These are phyloP conservation scores for Malassezia cuniculi DNA, from an alignment of 1,284 basidiomycete species.

Conservation along the genomic window DNA sequence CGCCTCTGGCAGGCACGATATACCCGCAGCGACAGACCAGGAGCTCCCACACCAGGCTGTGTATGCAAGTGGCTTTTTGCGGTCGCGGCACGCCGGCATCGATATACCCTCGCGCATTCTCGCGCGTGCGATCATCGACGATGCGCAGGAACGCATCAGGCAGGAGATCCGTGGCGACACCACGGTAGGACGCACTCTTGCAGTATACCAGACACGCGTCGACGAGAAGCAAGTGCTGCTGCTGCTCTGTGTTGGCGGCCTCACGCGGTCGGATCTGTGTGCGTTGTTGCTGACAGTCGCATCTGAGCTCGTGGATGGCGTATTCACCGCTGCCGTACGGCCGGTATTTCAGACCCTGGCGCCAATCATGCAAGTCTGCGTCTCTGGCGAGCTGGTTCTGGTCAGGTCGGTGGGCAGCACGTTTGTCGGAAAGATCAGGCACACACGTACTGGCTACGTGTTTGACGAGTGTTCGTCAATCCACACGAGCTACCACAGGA, in stretches of 20 bases:
- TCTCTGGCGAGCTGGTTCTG: neutral
- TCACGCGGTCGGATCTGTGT: conserved; percentile 4
- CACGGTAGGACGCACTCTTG: conserved; percentile 1
- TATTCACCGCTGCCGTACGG: neutral
- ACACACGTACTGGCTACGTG: too few species aligned
- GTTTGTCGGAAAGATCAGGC: too few species aligned
- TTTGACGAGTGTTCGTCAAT: too few species aligned
- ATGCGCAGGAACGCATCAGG: conserved; percentile 1
- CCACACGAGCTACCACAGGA: too few species aligned
- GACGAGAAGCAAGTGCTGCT: neutral
- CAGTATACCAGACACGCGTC: neutral
- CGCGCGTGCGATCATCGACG: conserved; percentile 3
- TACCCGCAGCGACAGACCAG: too few species aligned
- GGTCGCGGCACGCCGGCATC: conserved; percentile 8
- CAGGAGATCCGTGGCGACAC: conserved; percentile 3
- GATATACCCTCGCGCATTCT: conserved; percentile 10
- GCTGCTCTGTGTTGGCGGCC: conserved; percentile 8
- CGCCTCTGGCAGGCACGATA: neutral
- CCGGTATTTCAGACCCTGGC: neutral
- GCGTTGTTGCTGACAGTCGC: neutral
- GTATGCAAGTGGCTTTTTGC: conserved; percentile 8
- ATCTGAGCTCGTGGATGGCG: too few species aligned
- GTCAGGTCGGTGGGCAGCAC: too few species aligned
- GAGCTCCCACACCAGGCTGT: too few species aligned
- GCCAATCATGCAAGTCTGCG: conserved; percentile 8